Conservation (phyloP, 257 asterid species). For the Plectranthus barbatus region DNA sequence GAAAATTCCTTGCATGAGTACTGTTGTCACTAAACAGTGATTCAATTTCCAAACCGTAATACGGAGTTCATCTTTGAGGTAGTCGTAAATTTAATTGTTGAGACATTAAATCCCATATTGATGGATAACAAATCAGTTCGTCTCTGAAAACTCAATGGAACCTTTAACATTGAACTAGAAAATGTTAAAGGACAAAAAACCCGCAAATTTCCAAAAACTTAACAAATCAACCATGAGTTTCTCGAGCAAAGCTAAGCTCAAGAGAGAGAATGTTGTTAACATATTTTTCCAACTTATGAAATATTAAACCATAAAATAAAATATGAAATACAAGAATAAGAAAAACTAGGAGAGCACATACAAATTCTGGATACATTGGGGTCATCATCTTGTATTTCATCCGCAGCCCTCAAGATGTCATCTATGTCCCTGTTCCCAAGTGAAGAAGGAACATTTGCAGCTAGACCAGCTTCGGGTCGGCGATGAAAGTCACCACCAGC, state of each 20-base stretch:
- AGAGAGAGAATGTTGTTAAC: neutral
- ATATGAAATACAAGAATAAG: neutral
- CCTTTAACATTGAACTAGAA: neutral
- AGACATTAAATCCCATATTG: neutral
- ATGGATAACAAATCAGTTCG: neutral
- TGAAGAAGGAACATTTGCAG: slow-evolving; percentile 88
- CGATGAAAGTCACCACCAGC: slow-evolving; percentile 40
- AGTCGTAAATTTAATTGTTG: neutral
- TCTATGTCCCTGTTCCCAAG: slow-evolving; percentile 89
- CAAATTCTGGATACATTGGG: slow-evolving; percentile 78
- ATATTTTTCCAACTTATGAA: neutral
- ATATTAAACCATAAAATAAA: neutral
- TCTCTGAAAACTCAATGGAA: neutral
- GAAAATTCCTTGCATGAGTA: neutral
- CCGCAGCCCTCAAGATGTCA: slow-evolving; percentile 90
- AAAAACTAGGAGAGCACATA: slow-evolving; percentile 23
- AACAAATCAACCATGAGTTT: neutral
- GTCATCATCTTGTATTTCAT: slow-evolving; percentile 86
- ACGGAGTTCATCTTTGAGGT: neutral
- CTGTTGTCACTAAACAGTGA: neutral
- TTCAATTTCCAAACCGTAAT: neutral
- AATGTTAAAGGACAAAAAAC: neutral
- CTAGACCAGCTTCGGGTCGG: slow-evolving; percentile 60
- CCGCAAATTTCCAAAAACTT: neutral
- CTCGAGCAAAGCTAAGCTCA: neutral